These are phyloP conservation scores for Gracilaria gracilis DNA, from an alignment of 23 red algal genomes.

Conservation along the genomic window DNA sequence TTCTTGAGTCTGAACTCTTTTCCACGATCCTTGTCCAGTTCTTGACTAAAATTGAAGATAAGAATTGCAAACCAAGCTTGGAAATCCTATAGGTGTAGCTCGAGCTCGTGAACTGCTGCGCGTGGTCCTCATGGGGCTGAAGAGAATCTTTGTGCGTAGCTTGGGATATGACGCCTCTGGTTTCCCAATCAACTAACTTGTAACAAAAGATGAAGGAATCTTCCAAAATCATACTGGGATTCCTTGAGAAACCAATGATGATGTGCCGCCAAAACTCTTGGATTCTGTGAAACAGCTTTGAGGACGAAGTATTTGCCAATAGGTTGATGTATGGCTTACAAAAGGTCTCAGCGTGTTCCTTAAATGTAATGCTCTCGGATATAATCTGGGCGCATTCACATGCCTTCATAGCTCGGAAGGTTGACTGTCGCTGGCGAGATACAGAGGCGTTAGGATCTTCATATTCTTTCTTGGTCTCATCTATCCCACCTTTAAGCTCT, in stretches of 20 bases:
- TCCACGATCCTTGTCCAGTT: constrained; percentile 15
- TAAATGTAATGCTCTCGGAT: constrained; percentile 30
- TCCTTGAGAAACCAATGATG: constrained; percentile 46
- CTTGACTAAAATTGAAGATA: constrained; percentile 28
- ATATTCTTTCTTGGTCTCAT: constrained; percentile 48
- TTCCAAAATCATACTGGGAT: constrained; percentile 21
- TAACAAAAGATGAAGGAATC: constrained; percentile 55
- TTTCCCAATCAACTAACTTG: constrained; percentile 7
- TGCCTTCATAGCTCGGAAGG: constrained; percentile 54
- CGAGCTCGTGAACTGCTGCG: neutral
- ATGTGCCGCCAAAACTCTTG: constrained; percentile 54
- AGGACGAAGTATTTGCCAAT: constrained; percentile 23
- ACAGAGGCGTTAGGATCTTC: constrained; percentile 67
- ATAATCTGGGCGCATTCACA: constrained; percentile 48
- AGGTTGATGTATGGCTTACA: constrained; percentile 35
- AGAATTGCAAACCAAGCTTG: constrained; percentile 44
- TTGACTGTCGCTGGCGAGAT: constrained; percentile 48
- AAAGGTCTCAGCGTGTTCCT: constrained; percentile 17
- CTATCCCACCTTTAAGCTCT: constrained; percentile 49
- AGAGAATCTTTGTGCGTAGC: neutral
- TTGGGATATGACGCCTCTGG: neutral
- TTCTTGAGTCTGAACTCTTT: neutral
- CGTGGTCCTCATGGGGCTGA: neutral
- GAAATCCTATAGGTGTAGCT: constrained; percentile 8
- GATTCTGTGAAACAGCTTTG: constrained; percentile 53